Evolutionary conservation across 2,329 filamentous ascomycete genomes (phyloP).

Genomic region (Penicillium sp.): DNA sequence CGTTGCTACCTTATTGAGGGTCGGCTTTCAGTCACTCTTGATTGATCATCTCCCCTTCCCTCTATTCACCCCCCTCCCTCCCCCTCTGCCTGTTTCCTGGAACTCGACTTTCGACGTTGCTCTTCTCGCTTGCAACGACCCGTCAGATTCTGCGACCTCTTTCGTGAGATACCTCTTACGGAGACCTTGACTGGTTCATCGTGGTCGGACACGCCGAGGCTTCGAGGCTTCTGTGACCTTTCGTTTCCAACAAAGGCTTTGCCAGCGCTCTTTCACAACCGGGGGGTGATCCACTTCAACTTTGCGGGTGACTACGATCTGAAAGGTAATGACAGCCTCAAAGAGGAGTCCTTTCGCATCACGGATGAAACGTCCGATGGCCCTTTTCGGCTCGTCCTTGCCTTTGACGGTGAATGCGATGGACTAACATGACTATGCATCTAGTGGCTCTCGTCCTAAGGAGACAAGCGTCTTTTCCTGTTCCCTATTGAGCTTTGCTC

Average conservation of each 20-base stretch:
- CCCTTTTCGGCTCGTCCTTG: constrained; percentile 1
- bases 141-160: constrained; percentile 33
- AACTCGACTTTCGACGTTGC: constrained; percentile 29
- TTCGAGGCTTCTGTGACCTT: constrained; percentile 25
- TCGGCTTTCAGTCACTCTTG: constrained; percentile 11
- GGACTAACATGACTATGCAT: constrained; percentile 35
- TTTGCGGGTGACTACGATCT: constrained; percentile 13
- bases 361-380: neutral
- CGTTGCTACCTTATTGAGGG: constrained; percentile 4
- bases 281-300: constrained; percentile 19
- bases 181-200: constrained; percentile 43
- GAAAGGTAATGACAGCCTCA: constrained; percentile 36
- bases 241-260: constrained; percentile 15
- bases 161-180: constrained; percentile 36
- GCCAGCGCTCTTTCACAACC: constrained; percentile 8
- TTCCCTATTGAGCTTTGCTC: constrained; percentile 15
- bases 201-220: constrained; percentile 37
- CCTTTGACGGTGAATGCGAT: constrained; percentile 5
- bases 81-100: constrained; percentile 29
- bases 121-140: constrained; percentile 25
- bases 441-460: constrained; percentile 29
- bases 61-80: constrained; percentile 17
- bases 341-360: neutral
- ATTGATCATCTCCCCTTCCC: constrained; percentile 15
- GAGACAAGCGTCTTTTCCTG: constrained; percentile 14